These are phyloP conservation scores for Rosa persica DNA, from an alignment of 306 rosid species.

Conservation along the genomic window DNA sequence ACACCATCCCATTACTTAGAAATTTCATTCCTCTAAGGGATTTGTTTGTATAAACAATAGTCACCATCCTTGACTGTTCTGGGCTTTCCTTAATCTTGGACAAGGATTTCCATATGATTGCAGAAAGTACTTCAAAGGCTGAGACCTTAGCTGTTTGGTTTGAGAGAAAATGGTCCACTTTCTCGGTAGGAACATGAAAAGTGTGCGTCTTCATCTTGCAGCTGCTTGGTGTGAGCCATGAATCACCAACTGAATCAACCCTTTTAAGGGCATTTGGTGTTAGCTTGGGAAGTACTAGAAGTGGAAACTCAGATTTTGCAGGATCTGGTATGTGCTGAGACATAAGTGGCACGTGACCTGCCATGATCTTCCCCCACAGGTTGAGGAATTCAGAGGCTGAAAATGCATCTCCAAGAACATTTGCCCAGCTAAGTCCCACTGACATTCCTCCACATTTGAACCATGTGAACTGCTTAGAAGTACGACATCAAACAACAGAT, in stretches of 20 bases:
- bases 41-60: conserved; percentile 42
- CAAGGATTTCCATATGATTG: conserved; percentile 61
- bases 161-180: conserved; percentile 40
- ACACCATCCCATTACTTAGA: conserved; percentile 44
- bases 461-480: conserved; percentile 51
- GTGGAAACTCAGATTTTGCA: not conserved
- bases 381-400: conserved; percentile 64
- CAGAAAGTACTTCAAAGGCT: conserved; percentile 56
- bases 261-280: conserved; percentile 36
- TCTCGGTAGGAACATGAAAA: conserved; percentile 41
- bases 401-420: conserved; percentile 71
- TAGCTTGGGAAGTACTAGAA: not conserved
- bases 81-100: conserved; percentile 31
- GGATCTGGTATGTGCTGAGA: conserved; percentile 25
- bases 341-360: conserved; percentile 40
- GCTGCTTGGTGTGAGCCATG: conserved; percentile 36
- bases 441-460: conserved; percentile 80
- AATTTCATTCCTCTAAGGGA: conserved; percentile 20
- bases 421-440: conserved; percentile 81
- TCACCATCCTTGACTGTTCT: conserved; percentile 34
- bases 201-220: conserved; percentile 40
- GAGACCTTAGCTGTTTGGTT: conserved; percentile 13
- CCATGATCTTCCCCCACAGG: conserved; percentile 45
- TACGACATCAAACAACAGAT: not conserved
- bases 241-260: conserved; percentile 39